These are phyloP conservation scores for Candida tropicalis DNA, from an alignment of 1,139 yeast genomes.

Conservation along the genomic window DNA sequence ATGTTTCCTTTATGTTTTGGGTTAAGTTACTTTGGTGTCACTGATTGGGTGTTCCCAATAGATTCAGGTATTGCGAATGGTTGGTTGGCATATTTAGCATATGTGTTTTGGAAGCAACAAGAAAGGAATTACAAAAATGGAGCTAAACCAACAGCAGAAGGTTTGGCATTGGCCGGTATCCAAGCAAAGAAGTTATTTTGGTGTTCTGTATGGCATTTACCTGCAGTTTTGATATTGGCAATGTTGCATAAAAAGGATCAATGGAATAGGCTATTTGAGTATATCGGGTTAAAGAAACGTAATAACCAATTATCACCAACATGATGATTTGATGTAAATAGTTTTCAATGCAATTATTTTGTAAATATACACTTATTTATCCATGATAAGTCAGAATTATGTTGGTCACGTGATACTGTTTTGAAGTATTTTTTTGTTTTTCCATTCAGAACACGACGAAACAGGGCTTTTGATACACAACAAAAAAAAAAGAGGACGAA, in stretches of 20 bases:
- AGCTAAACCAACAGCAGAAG: constrained; percentile 51
- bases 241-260: constrained; percentile 95
- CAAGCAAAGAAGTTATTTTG: constrained; percentile 87
- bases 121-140: constrained; percentile 50
- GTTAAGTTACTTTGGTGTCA: constrained; percentile 72
- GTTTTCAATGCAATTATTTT: background rate
- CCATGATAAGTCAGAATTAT: no score
- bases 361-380: constrained; percentile 2
- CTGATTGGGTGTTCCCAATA: constrained; percentile 77
- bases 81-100: constrained; percentile 84
- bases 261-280: constrained; percentile 72
- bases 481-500: background rate
- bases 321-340: background rate
- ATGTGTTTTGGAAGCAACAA: constrained; percentile 82
- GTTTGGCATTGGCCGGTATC: constrained; percentile 56
- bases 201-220: constrained; percentile 95
- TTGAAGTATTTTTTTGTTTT: background rate
- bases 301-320: background rate
- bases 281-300: constrained; percentile 13
- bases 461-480: constrained; percentile 1
- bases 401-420: no score
- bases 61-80: constrained; percentile 83
- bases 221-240: constrained; percentile 85
- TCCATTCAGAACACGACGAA: background rate
- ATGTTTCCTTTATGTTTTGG: constrained; percentile 96